Evolutionary conservation across 257 asterid species (phyloP).

Genomic region (Anisodus tanguticus): DNA sequence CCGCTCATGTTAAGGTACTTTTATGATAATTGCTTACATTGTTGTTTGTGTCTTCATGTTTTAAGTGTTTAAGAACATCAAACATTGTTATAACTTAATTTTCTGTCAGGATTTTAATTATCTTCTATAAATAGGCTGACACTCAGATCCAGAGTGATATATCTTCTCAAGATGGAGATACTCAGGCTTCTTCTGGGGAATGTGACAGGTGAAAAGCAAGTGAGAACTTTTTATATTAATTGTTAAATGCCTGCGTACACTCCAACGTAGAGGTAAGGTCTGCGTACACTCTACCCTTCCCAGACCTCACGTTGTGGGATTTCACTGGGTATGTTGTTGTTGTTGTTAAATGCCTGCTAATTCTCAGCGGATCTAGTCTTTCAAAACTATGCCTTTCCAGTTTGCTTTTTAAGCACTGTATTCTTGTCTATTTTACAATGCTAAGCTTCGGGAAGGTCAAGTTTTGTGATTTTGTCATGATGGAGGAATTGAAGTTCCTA

Average conservation of each 20-base stretch:
- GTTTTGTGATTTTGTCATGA: conserved; percentile 14
- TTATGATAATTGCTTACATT: conserved; percentile 35
- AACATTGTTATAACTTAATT: conserved; percentile 28
- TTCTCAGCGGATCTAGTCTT: conserved; percentile 5
- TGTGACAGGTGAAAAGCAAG: conserved; percentile 67
- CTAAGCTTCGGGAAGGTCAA: background rate
- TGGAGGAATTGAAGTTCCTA: conserved; percentile 24
- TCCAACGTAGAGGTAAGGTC: too few species aligned
- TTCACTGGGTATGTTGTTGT: too few species aligned
- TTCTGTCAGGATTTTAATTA: conserved; percentile 28
- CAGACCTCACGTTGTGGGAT: too few species aligned
- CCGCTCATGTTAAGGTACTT: conserved; percentile 45
- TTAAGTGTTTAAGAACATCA: conserved; percentile 15
- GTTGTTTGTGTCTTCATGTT: conserved; percentile 31
- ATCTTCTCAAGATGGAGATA: conserved; percentile 48
- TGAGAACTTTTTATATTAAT: conserved; percentile 43
- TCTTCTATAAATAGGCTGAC: conserved; percentile 49
- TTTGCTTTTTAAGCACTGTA: conserved; percentile 4
- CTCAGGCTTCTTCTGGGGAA: conserved; percentile 42
- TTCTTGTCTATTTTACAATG: conserved; percentile 5
- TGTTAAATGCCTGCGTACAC: conserved; percentile 28
- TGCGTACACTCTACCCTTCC: too few species aligned
- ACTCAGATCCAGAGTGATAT: conserved; percentile 42
- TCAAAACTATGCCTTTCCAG: conserved; percentile 8
- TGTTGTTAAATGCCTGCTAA: conserved; percentile 33